Conservation (phyloP, 768 basidiomycete genomes). For the Chlorophyllum brunneum region DNA sequence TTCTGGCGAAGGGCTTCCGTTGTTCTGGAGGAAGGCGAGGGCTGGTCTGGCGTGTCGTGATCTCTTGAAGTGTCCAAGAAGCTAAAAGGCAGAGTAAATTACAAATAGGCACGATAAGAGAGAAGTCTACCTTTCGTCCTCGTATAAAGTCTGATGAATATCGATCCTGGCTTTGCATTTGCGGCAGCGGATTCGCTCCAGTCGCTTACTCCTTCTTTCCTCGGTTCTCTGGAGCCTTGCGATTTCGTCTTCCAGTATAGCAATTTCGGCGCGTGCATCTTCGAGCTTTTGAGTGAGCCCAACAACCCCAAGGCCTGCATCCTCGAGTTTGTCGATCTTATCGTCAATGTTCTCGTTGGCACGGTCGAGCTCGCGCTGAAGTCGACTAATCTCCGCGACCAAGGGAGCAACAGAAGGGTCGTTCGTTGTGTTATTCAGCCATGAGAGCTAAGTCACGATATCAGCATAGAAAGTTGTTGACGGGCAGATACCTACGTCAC, state of each 20-base stretch:
- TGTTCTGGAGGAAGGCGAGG: conserved; percentile 65
- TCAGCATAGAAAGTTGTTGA: conserved; percentile 1
- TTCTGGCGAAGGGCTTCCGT: conserved; percentile 61
- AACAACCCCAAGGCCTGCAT: conserved; percentile 73
- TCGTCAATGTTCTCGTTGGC: conserved; percentile 88
- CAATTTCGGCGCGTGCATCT: conserved; percentile 60
- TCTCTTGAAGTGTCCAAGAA: conserved; percentile 48
- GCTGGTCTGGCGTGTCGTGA: conserved; percentile 51
- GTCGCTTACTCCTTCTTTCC: conserved; percentile 58
- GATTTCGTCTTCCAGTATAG: conserved; percentile 62
- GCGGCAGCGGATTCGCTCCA: conserved; percentile 62
- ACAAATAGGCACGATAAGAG: neutral
- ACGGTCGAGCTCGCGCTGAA: conserved; percentile 70
- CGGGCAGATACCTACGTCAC: conserved; percentile 52
- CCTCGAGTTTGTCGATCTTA: conserved; percentile 82
- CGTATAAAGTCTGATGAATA: conserved; percentile 36
- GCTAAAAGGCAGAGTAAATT: conserved; percentile 29
- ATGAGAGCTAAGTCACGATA: conserved; percentile 53
- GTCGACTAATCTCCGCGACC: conserved; percentile 65
- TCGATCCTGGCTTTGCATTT: conserved; percentile 68
- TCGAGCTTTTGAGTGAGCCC: conserved; percentile 67
- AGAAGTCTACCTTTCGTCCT: conserved; percentile 57
- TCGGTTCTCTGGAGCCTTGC: conserved; percentile 63
- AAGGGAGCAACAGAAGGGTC: conserved; percentile 60
- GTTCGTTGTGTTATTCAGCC: conserved; percentile 59